Evolutionary conservation across 2,329 filamentous ascomycete genomes (phyloP), one percentile per base, ranked within the genome.

Genomic region (Fusarium bulbicola): DNA sequence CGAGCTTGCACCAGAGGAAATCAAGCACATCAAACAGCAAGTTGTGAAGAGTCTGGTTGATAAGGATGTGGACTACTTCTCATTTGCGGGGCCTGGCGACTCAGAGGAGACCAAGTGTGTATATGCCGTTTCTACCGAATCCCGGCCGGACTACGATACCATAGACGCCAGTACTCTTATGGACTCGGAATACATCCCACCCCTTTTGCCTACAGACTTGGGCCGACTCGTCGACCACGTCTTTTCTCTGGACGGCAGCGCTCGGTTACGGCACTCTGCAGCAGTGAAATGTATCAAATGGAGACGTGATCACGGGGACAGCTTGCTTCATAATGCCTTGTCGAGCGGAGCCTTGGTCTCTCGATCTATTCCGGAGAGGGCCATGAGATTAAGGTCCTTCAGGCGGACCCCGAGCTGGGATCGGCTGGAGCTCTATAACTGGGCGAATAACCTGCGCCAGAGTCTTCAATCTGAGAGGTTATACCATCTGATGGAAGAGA

Each of bases 81-180:
- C 89, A 15, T 95, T 96, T 73, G 86, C 86, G 30, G 77, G 77
- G 21, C 78, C 81, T 36, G 59, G 73, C 6, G 50, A 66, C 7
- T 63, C 68, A 47, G 76, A 79, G 42, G 70, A 80, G 56, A 76
- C 81, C 4, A 80, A 81, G 18, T 84, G 84, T 66, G 90, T 92
- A 6, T 97, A 93, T 78, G 90, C 93, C 2, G 87, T 97, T 26
- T 98, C 95, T 3, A 96, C 93, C 26, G 89, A 89, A 18, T 86
- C 89, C 30, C 89, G 88, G 3, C 88, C 89, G 28, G 94, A 98
- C 76, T 84, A 90, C 68, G 94, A 97, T 43, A 90, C 88, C 47
- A 97, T 98, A 92, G 95, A 98, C 80, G 95, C 95, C 24, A 97
- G 94, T 77, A 86, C 97, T 1, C 87, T 98, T 24, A 98, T 98